These are phyloP conservation scores for Auricularia cornea DNA, from an alignment of 768 basidiomycete species.

Conservation along the genomic window DNA sequence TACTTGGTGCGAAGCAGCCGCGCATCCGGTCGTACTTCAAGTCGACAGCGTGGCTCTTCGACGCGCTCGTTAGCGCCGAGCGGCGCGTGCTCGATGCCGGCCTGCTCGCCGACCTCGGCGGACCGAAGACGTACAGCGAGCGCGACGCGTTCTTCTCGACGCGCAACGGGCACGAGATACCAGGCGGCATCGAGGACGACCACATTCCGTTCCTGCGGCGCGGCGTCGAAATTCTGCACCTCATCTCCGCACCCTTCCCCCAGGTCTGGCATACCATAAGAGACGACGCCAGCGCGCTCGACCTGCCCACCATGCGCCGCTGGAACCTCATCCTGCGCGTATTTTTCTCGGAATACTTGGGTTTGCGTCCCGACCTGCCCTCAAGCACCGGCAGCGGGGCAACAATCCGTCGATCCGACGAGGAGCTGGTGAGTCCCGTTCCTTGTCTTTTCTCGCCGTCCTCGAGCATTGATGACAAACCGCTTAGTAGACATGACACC, in stretches of 20 bases:
- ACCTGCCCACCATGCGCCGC: conserved; percentile 73
- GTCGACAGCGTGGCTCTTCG: conserved; percentile 91
- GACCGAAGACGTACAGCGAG: conserved; percentile 35
- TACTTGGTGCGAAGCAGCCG: conserved; percentile 74
- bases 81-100: conserved; percentile 56
- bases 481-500: not conserved
- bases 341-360: conserved; percentile 85
- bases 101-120: conserved; percentile 40
- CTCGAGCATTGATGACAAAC: not conserved
- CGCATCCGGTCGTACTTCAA: conserved; percentile 71
- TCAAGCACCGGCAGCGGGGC: not conserved
- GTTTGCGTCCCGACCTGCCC: conserved; percentile 39
- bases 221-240: conserved; percentile 83
- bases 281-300: conserved; percentile 81
- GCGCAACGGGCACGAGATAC: conserved; percentile 31
- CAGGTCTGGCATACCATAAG: conserved; percentile 75
- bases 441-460: not conserved
- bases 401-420: not conserved
- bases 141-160: conserved; percentile 55
- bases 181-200: conserved; percentile 75
- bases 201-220: conserved; percentile 79
- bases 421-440: not conserved
- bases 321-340: conserved; percentile 88
- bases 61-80: conserved; percentile 67
- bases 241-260: conserved; percentile 88